phyloP scores from a whole-genome alignment of 768 basidiomycete species.

The Suillus paluster region DNA sequence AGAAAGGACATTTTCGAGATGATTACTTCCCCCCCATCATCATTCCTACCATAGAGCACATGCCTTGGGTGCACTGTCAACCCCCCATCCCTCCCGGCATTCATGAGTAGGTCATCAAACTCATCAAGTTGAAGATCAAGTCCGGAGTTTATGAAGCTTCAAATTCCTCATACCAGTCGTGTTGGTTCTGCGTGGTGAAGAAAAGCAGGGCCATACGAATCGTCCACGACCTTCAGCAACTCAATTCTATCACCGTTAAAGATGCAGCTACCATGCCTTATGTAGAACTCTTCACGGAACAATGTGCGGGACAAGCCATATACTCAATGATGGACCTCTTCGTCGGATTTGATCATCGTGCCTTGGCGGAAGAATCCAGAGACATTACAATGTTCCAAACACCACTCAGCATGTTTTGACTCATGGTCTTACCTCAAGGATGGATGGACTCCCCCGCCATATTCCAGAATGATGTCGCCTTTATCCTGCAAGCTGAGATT shows the following conservation, averaged over 20 bases:
- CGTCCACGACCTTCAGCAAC: no score
- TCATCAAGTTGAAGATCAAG: slow-evolving; percentile 40
- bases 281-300: slow-evolving; percentile 18
- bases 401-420: slow-evolving; percentile 37
- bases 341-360: slow-evolving; percentile 1
- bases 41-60: slow-evolving; percentile 40
- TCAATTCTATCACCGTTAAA: neutral
- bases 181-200: slow-evolving; percentile 45
- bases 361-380: slow-evolving; percentile 17
- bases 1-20: slow-evolving; percentile 38
- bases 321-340: slow-evolving; percentile 13
- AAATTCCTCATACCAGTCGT: slow-evolving; percentile 40
- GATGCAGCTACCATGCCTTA: slow-evolving; percentile 17
- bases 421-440: slow-evolving; percentile 44
- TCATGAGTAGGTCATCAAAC: neutral
- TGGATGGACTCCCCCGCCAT: slow-evolving; percentile 45
- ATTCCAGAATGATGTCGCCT: slow-evolving; percentile 44
- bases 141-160: slow-evolving; percentile 46
- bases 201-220: slow-evolving; percentile 9
- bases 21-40: slow-evolving; percentile 39
- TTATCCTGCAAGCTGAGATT: slow-evolving; percentile 45
- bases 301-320: slow-evolving; percentile 13
- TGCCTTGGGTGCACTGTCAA: slow-evolving; percentile 24
- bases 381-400: slow-evolving; percentile 51
- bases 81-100: no score